phyloP scores from a whole-genome alignment of 2,329 filamentous ascomycete species.

The Aspergillus glaucus region DNA sequence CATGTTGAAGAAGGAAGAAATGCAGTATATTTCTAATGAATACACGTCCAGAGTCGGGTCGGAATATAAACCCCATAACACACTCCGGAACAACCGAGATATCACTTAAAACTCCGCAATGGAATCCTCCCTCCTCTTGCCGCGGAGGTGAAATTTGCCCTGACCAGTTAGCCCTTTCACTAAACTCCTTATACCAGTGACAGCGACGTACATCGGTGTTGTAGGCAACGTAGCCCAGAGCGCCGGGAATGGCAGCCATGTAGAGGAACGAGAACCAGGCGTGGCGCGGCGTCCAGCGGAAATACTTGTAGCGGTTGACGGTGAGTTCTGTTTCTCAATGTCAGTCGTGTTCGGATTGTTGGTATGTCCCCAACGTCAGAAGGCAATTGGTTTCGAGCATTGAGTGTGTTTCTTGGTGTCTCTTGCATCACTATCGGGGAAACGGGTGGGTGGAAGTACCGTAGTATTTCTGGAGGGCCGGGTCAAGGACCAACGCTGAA shows the following conservation, averaged over 20 bases:
- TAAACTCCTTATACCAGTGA: conserved; percentile 16
- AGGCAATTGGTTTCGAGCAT: too few species aligned
- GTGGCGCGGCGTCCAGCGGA: conserved; percentile 83
- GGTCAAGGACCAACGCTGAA: conserved; percentile 38
- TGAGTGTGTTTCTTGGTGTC: too few species aligned
- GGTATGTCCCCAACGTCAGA: not conserved
- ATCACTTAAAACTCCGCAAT: conserved; percentile 64
- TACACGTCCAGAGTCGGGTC: conserved; percentile 20
- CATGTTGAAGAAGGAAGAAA: conserved; percentile 15
- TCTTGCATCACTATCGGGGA: conserved; percentile 4
- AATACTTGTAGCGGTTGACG: conserved; percentile 83
- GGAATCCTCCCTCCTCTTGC: conserved; percentile 82
- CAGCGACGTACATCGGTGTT: conserved; percentile 68
- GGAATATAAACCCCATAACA: conserved; percentile 4
- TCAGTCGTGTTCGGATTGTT: not conserved
- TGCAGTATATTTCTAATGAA: conserved; percentile 29
- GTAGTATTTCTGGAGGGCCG: conserved; percentile 45
- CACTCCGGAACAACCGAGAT: conserved; percentile 13
- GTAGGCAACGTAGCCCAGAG: conserved; percentile 67
- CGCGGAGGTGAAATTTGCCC: conserved; percentile 81
- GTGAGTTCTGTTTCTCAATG: conserved; percentile 60
- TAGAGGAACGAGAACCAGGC: conserved; percentile 75
- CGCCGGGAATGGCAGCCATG: conserved; percentile 62
- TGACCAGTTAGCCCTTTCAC: conserved; percentile 34
- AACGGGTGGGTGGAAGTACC: conserved; percentile 33